Percentiles rank a stretch among this genome's conserved stretches.
These are phyloP conservation scores for Fonsecaea nubica DNA, from an alignment of 2,329 filamentous ascomycete genomes.

Conservation along the genomic window DNA sequence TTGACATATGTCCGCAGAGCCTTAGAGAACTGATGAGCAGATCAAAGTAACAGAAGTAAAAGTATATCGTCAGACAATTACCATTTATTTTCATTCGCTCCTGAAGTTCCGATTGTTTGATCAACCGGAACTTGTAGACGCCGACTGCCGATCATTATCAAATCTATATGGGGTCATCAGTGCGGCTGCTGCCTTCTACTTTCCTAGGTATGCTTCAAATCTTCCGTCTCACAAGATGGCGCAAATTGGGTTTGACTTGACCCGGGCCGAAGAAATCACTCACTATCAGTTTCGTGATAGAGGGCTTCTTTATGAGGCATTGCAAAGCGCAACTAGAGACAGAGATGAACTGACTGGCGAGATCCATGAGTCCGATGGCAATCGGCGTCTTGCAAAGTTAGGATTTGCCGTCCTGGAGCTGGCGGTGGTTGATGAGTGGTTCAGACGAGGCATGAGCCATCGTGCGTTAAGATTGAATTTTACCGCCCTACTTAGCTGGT, in stretches of 20 bases:
- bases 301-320: background rate
- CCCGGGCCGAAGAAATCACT: background rate
- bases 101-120: background rate
- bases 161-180: background rate
- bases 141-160: background rate
- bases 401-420: background rate
- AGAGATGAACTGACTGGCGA: background rate
- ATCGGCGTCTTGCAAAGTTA: background rate
- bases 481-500: background rate
- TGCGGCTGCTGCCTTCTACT: background rate
- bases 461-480: background rate
- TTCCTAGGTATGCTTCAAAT: too few species aligned
- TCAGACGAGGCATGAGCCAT: background rate
- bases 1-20: too few species aligned
- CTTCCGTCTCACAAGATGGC: background rate
- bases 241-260: background rate
- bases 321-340: background rate
- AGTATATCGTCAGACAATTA: background rate
- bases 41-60: too few species aligned
- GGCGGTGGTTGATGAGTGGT: background rate
- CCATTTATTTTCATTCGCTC: background rate
- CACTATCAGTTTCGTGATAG: background rate
- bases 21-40: too few species aligned
- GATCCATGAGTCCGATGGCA: background rate
- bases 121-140: background rate